Conservation (phyloP, 202 grass and related monocot genomes). For the Setaria viridis region DNA sequence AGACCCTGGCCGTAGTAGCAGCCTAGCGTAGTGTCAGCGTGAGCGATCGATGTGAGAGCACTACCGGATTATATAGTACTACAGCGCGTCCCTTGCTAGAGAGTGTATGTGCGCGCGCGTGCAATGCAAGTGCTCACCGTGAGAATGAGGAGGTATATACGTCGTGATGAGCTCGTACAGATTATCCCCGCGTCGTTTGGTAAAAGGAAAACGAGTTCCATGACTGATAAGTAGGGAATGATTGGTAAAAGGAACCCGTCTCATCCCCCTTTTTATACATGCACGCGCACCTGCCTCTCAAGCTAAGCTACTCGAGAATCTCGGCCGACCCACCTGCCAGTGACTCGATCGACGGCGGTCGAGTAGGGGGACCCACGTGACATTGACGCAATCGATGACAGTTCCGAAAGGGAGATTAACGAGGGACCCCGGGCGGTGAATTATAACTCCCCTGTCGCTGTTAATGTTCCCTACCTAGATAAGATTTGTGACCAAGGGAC, state of each 20-base stretch:
- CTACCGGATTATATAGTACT: conserved; percentile 42
- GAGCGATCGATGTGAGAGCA: conserved; percentile 53
- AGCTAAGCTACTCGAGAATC: not conserved
- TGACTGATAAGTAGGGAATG: conserved; percentile 46
- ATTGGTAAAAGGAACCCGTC: conserved; percentile 40
- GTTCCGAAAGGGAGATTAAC: not conserved
- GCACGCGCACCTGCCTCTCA: not conserved
- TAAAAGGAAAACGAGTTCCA: not conserved
- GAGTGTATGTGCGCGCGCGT: not conserved
- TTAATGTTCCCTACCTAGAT: not conserved
- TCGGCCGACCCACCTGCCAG: not conserved
- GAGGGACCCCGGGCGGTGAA: not conserved
- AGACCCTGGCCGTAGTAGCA: not conserved
- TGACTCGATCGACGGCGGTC: not conserved
- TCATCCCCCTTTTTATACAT: not conserved
- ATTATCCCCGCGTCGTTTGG: not conserved
- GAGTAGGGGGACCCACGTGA: not conserved
- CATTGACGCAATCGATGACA: not conserved
- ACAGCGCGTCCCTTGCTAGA: not conserved
- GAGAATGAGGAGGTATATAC: not conserved
- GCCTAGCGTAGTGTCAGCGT: not conserved
- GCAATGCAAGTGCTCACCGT: conserved; percentile 8
- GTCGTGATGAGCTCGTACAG: not conserved
- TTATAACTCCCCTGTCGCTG: not conserved
- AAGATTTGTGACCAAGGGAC: too few species aligned